Percentiles rank a stretch among this genome's conserved stretches.
Evolutionary conservation across 495 filamentous ascomycete genomes (phyloP).

Genomic region (Hyaloscypha variabilis): DNA sequence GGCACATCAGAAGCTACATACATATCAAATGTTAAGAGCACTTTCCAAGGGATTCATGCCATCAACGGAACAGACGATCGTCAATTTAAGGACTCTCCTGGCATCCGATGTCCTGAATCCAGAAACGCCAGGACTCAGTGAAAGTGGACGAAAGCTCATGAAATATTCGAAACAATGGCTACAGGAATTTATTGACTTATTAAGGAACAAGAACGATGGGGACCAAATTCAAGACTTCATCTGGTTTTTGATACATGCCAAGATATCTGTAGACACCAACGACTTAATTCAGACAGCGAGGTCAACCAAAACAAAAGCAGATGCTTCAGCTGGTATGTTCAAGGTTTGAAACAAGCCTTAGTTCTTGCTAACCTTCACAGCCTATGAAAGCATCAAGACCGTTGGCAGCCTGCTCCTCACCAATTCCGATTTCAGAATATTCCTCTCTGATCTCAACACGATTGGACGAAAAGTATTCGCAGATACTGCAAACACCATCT

Average conservation of each 20-base stretch:
- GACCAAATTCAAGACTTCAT: conserved; percentile 91
- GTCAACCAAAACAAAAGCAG: conserved; percentile 69
- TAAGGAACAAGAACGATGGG: conserved; percentile 78
- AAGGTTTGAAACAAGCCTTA: neutral
- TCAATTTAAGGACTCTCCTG: conserved; percentile 80
- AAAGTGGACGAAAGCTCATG: conserved; percentile 71
- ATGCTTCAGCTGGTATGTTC: conserved; percentile 72
- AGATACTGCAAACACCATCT: conserved; percentile 80
- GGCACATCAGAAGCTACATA: conserved; percentile 84
- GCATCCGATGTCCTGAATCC: conserved; percentile 78
- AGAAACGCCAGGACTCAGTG: conserved; percentile 72
- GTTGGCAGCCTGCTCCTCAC: conserved; percentile 82
- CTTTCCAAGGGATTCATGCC: conserved; percentile 89
- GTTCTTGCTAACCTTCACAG: conserved; percentile 43
- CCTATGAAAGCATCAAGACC: conserved; percentile 81
- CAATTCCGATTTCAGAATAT: conserved; percentile 87
- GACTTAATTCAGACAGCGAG: conserved; percentile 60
- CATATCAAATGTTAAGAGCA: conserved; percentile 88
- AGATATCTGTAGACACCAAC: conserved; percentile 67
- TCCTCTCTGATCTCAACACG: conserved; percentile 79
- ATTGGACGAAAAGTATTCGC: conserved; percentile 84
- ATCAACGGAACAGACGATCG: conserved; percentile 79
- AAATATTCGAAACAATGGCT: conserved; percentile 75
- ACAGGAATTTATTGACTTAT: conserved; percentile 71
- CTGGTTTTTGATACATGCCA: conserved; percentile 79